Evolutionary conservation across 805 yeast genomes (phyloP), one percentile per base, ranked within the genome.

Genomic region (Zygosaccharomyces pseudorouxii): DNA sequence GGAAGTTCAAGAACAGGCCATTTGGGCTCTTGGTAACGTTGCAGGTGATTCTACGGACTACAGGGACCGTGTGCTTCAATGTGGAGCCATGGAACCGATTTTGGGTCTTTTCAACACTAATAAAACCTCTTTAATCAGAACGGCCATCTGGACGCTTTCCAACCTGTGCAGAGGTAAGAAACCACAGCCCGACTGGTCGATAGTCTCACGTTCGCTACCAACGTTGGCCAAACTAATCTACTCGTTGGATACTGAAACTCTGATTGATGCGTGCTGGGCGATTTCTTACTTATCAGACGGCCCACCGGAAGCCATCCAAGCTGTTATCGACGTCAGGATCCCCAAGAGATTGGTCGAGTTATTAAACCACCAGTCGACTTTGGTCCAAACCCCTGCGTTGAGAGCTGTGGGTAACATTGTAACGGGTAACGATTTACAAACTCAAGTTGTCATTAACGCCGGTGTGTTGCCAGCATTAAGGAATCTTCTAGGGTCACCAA

Each of bases 231-330:
- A 89, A 71, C 77, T 93, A 57, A 86, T 93, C 57, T 93, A 85
- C 67, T 86, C 96, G 10, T 79, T 84, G 54, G 99, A 93, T 67
- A 83, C 84, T 38, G 99, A 93, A 72, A 90, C 97, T 28, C 75
- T 93, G 63, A 88, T 89, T 55, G 99, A 93, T 69, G 97, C 99
- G 35, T 89, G 97, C 72, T 93, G 99, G 99, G 97, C 98, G 11
- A 89, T 93, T 47, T 88, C 97, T 1, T 93, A 93, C 68, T 71
- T 93, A 49, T 83, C 93, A 46, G 99, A 93, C 69, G 99, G 99
- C 28, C 81, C 95, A 28, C 75, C 86, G 55, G 90, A 86, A 62
- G 90, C 96, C 35, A 93, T 93, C 61, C 97, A 92, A 74, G 96
- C 97, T 6, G 98, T 93, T 45, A 86, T 93, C 53, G 97, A 93